Base-by-base conservation (phyloP, 768 basidiomycete species). In the Coprinopsis sp. region DNA sequence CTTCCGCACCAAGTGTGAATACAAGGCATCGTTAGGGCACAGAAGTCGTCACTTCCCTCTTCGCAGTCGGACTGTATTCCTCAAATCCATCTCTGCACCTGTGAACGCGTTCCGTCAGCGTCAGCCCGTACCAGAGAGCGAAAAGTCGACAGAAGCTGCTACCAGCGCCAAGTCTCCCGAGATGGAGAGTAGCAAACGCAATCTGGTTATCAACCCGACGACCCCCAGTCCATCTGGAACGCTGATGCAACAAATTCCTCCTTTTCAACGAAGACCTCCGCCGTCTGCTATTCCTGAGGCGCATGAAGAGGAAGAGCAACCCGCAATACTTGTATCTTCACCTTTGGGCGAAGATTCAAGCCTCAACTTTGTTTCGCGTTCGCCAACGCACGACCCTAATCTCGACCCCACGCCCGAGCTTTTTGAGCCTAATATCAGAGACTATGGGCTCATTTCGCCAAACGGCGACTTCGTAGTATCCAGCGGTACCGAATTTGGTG, bases 1-100 rank as follows among this genome's bases (percentile, higher is more conserved):
- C 51, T 74, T 77, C 54, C 64, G 60, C 33, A 71, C 63, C 18
- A 61, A 69, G 41, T 74, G 69, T 51, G 61, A 69, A 62, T 70
- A 72, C 42, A 56, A 70, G n/a, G 60, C 59, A 13, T 56, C 66
- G 10, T 45, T 55, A 12, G n/a, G 46, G 30, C 54, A 53, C 25
- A 57, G 49, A 23, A 50, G 44, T 10, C 44, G 48, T 6, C 54
- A 34, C 6, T 47, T 37, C 21, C 54, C 37, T 5, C 47, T 49
- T 7, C 61, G 55, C 18, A 64, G 56, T 16, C 60, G 61, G 7
- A 58, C 59, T 1, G 54, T 58, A 22, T 51, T 72, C 51, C 51
- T 67, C 27, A 54, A 60, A 28, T 55, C 60, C 16, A 70, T 70
- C 19, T 68, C 71, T 1, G 51, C 64, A 2, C 67, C 71, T 19